A percentile compares a stretch with the other conserved stretches of the same genome.
phyloP scores from a whole-genome alignment of 176 grass and related monocot species.

The Eragrostis nindensis region DNA sequence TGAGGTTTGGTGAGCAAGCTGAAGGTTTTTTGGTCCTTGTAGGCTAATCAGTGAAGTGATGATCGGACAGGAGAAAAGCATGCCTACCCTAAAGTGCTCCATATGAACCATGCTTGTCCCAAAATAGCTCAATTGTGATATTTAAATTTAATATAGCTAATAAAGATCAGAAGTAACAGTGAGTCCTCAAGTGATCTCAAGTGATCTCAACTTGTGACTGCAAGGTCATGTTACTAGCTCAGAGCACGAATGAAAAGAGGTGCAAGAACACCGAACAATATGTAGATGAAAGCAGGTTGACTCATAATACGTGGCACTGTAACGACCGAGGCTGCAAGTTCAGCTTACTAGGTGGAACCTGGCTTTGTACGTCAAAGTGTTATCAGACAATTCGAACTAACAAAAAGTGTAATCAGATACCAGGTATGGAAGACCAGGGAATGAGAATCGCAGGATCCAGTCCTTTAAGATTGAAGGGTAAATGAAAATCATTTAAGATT shows the following conservation, averaged over 20 bases:
- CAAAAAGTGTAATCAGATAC: too few species aligned
- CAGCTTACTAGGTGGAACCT: not conserved
- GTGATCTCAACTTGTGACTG: conserved; percentile 1
- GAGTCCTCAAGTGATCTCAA: too few species aligned
- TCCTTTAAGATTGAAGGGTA: too few species aligned
- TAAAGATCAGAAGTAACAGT: not conserved
- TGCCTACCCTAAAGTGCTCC: conserved; percentile 55
- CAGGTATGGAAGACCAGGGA: not conserved
- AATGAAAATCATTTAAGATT: not conserved
- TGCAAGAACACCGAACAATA: not conserved
- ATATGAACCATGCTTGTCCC: conserved; percentile 46
- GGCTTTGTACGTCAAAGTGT: too few species aligned
- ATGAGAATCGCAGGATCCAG: conserved; percentile 26
- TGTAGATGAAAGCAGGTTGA: not conserved
- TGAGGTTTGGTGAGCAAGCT: conserved; percentile 57
- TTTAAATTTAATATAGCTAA: not conserved
- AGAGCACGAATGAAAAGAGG: not conserved
- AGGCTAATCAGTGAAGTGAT: conserved; percentile 51
- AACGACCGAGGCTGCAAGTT: not conserved
- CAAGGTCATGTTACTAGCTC: conserved; percentile 26
- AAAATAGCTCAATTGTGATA: conserved; percentile 32
- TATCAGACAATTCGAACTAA: too few species aligned
- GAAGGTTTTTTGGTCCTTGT: conserved; percentile 15
- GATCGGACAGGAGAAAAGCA: conserved; percentile 37
- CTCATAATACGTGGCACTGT: not conserved